These are phyloP conservation scores for Endoconidiophora laricicola DNA, from an alignment of 2,329 filamentous ascomycete genomes.

Conservation along the genomic window DNA sequence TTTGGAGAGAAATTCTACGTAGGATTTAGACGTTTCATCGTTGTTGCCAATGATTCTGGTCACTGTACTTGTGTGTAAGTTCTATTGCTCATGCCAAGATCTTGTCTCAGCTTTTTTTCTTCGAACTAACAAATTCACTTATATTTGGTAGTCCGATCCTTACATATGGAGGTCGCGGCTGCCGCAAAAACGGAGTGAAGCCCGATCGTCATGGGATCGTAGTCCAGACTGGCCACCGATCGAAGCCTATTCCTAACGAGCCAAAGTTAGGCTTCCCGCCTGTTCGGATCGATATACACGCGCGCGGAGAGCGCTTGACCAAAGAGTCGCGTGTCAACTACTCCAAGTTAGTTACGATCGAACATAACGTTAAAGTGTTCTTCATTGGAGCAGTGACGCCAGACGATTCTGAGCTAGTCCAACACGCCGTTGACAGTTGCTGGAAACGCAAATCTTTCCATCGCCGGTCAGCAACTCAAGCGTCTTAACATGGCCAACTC, in stretches of 20 bases:
- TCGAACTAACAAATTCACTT: slow-evolving; percentile 10
- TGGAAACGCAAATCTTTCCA: slow-evolving; percentile 30
- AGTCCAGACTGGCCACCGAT: slow-evolving; percentile 13
- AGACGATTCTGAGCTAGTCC: slow-evolving; percentile 26
- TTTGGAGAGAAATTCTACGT: slow-evolving; percentile 27
- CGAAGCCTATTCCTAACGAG: slow-evolving; percentile 24
- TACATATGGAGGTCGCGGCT: slow-evolving; percentile 36
- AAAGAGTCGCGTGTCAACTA: slow-evolving; percentile 40
- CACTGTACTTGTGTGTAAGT: slow-evolving; percentile 41
- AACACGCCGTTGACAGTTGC: slow-evolving; percentile 30
- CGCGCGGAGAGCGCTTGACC: slow-evolving; percentile 28
- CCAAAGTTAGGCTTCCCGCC: slow-evolving; percentile 31
- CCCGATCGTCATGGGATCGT: slow-evolving; percentile 37
- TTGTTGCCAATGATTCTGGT: slow-evolving; percentile 33
- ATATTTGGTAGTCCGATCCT: slow-evolving; percentile 31
- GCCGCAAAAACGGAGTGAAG: slow-evolving; percentile 36
- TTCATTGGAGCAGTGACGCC: slow-evolving; percentile 34
- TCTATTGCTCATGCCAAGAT: neutral
- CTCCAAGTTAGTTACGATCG: slow-evolving; percentile 36
- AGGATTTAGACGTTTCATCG: slow-evolving; percentile 37
- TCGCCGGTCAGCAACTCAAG: slow-evolving; percentile 14
- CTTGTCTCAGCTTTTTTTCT: neutral
- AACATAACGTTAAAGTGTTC: slow-evolving; percentile 40
- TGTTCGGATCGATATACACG: slow-evolving; percentile 27
- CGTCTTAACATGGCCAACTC: neutral